phyloP scores from a whole-genome alignment of 208 protist genomes.

The Acanthamoeba sp. region DNA sequence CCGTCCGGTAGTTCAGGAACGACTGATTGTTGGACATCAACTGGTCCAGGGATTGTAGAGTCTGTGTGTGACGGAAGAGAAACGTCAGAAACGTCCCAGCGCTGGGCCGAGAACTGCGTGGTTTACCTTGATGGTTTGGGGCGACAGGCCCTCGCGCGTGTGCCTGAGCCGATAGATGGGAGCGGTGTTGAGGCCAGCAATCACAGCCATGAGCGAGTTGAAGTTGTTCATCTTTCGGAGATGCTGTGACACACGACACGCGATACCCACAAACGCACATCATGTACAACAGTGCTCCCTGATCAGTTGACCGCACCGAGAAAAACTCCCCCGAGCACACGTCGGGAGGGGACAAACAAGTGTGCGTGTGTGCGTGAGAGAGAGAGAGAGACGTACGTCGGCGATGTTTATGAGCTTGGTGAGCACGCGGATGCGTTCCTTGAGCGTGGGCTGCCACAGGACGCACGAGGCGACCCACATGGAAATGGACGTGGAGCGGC shows the following conservation, averaged over 20 bases:
- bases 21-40: slow-evolving; percentile 34
- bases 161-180: slow-evolving; percentile 82
- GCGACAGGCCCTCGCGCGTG: slow-evolving; percentile 69
- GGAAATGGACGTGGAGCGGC: slow-evolving; percentile 85
- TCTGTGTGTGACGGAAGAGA: slow-evolving; percentile 58
- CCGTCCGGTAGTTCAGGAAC: slow-evolving; percentile 77
- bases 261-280: too few relatives aligned
- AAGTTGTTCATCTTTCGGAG: slow-evolving; percentile 85
- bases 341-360: too few relatives aligned
- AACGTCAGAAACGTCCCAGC: too few relatives aligned
- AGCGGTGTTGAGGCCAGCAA: slow-evolving; percentile 83
- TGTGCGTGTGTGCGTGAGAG: not conserved
- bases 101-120: too few relatives aligned
- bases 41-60: slow-evolving; percentile 75
- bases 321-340: too few relatives aligned
- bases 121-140: slow-evolving; percentile 42
- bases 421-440: slow-evolving; percentile 78
- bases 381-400: slow-evolving; percentile 62
- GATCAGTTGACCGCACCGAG: too few relatives aligned
- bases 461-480: slow-evolving; percentile 84
- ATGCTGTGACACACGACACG: slow-evolving; percentile 55
- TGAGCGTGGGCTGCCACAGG: slow-evolving; percentile 73
- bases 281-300: too few relatives aligned
- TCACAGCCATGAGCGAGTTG: slow-evolving; percentile 85
- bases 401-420: slow-evolving; percentile 87